Conservation (phyloP, 2,329 filamentous ascomycete species). For the Ilyonectria sp. region DNA sequence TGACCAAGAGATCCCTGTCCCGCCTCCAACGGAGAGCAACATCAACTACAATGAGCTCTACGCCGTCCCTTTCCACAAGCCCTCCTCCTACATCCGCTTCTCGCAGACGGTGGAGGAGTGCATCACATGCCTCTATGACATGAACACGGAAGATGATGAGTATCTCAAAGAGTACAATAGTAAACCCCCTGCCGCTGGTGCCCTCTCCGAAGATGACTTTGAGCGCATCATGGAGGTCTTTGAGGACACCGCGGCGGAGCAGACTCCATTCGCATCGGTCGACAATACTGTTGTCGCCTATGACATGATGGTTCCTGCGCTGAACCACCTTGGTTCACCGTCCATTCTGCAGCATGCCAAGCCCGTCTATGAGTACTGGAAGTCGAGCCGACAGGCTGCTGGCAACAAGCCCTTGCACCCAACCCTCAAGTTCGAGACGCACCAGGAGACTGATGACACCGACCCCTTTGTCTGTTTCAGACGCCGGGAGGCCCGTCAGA, state of each 20-base stretch:
- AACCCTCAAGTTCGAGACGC: constrained; percentile 91
- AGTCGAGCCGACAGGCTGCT: constrained; percentile 74
- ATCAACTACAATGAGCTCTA: constrained; percentile 94
- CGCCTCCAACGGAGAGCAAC: constrained; percentile 74
- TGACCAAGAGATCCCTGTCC: constrained; percentile 76
- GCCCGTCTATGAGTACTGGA: constrained; percentile 93
- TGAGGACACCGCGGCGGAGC: constrained; percentile 86
- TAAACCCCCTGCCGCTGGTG: constrained; percentile 74
- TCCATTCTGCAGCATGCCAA: constrained; percentile 75
- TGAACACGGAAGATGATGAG: constrained; percentile 90
- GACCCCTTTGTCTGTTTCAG: constrained; percentile 99
- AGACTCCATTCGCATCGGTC: constrained; percentile 90
- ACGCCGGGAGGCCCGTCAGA: constrained; percentile 92
- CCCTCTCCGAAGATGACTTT: constrained; percentile 91
- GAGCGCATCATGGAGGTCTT: constrained; percentile 96
- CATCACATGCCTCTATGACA: constrained; percentile 91
- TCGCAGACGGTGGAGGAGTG: constrained; percentile 98
- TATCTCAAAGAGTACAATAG: constrained; percentile 89
- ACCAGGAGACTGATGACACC: constrained; percentile 93
- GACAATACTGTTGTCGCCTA: constrained; percentile 89
- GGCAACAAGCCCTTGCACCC: constrained; percentile 83
- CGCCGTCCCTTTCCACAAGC: constrained; percentile 82
- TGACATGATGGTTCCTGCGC: constrained; percentile 81
- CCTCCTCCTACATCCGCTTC: constrained; percentile 95
- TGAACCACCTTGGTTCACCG: constrained; percentile 65